Evolutionary conservation across 306 rosid species (phyloP), one percentile per base, ranked within the genome.

Genomic region (Quercus wislizeni): DNA sequence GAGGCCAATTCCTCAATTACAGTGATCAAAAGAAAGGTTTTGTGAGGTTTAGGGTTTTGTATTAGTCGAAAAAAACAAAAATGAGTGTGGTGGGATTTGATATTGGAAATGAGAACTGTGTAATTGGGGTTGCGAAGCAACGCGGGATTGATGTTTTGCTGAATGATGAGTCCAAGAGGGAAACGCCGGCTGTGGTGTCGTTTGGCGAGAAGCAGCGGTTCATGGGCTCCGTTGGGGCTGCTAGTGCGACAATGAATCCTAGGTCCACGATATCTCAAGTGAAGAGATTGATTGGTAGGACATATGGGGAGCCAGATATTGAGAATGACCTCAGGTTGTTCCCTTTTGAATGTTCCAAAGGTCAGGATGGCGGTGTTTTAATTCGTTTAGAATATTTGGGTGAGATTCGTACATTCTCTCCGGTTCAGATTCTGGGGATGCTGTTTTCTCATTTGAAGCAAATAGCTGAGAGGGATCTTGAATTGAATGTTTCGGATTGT

Each of bases 51-150:
- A 6, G 41, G 61, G 10, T 65, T 6, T 6, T 54, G 11, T 18
- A 25, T 25, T 9, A 72, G 79, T 25, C 1, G 69, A 49, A 81
- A 41, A 33, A 35, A 23, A 23, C 23, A 23, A 41, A 8, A 71
- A 85, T 88, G 91, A 88, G 86, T 57, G 89, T 88, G 71, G 86
- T 88, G 69, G 91, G 91, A 23, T 83, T 85, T 70, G 91, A 88
- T 81, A 67, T 88, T 71, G 91, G 91, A 67, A 88, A 85, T 71
- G 91, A 88, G 81, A 88, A 88, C 70, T 88, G 91, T 74, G 89
- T 88, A 20, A 86, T 83, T 72, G 89, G 83, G 21, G 88, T 88
- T 73, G 89, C 82, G 41, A 88, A 86, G 85, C 89, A 88, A 72
- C 77, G 89, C 4, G 91, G 91, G 14, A 81, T 88, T 46, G 91